Base-by-base conservation (phyloP, 2,329 filamentous ascomycete genomes). In the Pseudocercospora ulei region DNA sequence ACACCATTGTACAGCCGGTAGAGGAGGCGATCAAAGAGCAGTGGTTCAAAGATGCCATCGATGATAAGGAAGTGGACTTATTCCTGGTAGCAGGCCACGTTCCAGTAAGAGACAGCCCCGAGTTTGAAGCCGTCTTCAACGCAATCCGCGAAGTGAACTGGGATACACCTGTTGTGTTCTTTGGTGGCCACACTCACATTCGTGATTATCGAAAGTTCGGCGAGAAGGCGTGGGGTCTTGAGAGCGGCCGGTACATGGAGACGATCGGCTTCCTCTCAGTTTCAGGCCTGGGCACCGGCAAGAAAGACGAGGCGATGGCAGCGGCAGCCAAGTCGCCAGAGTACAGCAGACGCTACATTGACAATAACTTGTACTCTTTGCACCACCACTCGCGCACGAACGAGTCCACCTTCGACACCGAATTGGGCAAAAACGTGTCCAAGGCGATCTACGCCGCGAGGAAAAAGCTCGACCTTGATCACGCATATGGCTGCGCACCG, bases 231-330 rank as follows among this genome's bases (percentile, higher is more conserved):
- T 78, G 82, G 46, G 87, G 80, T 1, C 67, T 96, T 3, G 86
- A 86, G 25, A 90, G 83, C 51, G 88, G 88, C 3, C 75, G 88
- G 1, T 96, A 95, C 61, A 81, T 95, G 68, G 88, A 96, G 65
- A 95, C 88, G 0, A 79, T 96, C 34, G 88, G 88, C 1, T 96
- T 90, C 72, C 77, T 90, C 73, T 93, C 86, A 0, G 76, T 95
- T 29, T 72, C 80, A 40, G 84, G 84, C 1, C 56, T 79, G 12
- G 63, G 63, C 5, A 66, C 65, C 1, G 60, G 61, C 14, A 57
- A 57, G 45, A 48, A 51, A 19, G 29, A 33, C n/a, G 46, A 47
- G 43, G 47, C 38, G 5, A 50, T 47, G 36, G 57, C 55, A 0
- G 41, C 63, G 0, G 48, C 59, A 62, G 4, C 59, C 62, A 39